These are phyloP conservation scores for Coprinopsis sp. DNA, from an alignment of 768 basidiomycete species.

Conservation along the genomic window DNA sequence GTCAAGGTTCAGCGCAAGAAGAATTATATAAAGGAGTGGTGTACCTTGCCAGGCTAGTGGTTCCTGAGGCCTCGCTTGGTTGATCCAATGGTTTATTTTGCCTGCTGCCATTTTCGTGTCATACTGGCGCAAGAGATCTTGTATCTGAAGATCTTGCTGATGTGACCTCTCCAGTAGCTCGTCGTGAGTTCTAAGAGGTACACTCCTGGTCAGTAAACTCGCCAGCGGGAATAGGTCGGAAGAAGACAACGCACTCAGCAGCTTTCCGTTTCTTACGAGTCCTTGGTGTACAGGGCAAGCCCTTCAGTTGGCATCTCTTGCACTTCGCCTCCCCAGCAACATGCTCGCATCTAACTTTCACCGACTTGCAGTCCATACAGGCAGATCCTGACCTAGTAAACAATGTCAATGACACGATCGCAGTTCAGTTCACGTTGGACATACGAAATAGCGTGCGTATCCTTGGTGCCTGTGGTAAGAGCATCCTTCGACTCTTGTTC, in stretches of 20 bases:
- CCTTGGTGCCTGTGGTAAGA: too few relatives aligned
- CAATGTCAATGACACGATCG: background rate
- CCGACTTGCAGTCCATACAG: conserved; percentile 54
- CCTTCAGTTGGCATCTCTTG: conserved; percentile 43
- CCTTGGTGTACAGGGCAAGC: conserved; percentile 42
- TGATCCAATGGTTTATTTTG: conserved; percentile 40
- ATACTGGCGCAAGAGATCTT: conserved; percentile 38
- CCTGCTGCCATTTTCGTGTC: conserved; percentile 36
- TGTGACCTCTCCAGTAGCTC: conserved; percentile 44
- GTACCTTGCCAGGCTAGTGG: conserved; percentile 8
- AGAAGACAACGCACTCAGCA: conserved; percentile 39
- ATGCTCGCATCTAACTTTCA: conserved; percentile 55
- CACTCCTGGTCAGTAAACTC: background rate
- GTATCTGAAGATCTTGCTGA: conserved; percentile 43
- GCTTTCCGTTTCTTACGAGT: conserved; percentile 53
- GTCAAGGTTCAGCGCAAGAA: conserved; percentile 7
- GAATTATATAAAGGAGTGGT: background rate
- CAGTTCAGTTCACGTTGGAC: background rate
- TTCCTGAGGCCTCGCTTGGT: conserved; percentile 23
- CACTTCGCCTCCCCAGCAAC: conserved; percentile 41
- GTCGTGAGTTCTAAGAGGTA: conserved; percentile 43
- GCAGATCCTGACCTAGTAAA: conserved; percentile 41
- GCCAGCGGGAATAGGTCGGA: background rate
- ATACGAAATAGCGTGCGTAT: too few relatives aligned
- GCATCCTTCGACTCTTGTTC: too few relatives aligned